Evolutionary conservation across 1,284 basidiomycete species (phyloP).

Genomic region (Xerocomus cyaneibrunnescens): DNA sequence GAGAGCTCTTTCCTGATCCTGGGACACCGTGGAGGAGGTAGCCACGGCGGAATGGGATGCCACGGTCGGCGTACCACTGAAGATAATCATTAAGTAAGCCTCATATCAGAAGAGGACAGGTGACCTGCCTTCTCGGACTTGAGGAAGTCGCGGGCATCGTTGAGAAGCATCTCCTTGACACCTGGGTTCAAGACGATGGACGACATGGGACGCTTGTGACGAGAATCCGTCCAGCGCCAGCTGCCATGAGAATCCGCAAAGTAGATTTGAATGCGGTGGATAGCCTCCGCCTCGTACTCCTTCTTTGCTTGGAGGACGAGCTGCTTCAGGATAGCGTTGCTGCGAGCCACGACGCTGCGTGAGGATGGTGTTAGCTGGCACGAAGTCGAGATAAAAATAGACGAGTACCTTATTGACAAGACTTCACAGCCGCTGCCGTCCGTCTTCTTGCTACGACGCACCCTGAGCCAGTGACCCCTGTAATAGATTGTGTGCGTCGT

Average conservation of each 20-base stretch:
- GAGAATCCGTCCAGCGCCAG: slow-evolving; percentile 80
- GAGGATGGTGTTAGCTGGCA: slow-evolving; percentile 14
- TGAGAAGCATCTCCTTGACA: slow-evolving; percentile 80
- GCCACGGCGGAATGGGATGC: slow-evolving; percentile 81
- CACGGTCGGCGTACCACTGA: slow-evolving; percentile 66
- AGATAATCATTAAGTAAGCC: not conserved
- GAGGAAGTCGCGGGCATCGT: slow-evolving; percentile 79
- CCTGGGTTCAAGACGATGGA: slow-evolving; percentile 80
- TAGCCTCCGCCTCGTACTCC: slow-evolving; percentile 79
- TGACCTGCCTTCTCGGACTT: slow-evolving; percentile 66
- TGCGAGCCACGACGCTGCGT: slow-evolving; percentile 70
- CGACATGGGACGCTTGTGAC: slow-evolving; percentile 77
- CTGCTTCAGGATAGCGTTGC: slow-evolving; percentile 77
- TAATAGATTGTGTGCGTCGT: slow-evolving; percentile 84
- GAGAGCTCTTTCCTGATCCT: slow-evolving; percentile 77
- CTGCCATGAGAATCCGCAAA: slow-evolving; percentile 83
- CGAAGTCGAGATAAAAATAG: slow-evolving; percentile 20
- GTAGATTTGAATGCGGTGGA: slow-evolving; percentile 81
- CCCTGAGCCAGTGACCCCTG: slow-evolving; percentile 76
- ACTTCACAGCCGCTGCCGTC: slow-evolving; percentile 67
- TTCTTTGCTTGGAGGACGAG: slow-evolving; percentile 84
- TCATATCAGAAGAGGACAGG: slow-evolving; percentile 6
- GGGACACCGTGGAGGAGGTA: slow-evolving; percentile 82
- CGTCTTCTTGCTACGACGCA: slow-evolving; percentile 62
- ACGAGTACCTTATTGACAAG: slow-evolving; percentile 62